phyloP scores from a whole-genome alignment of 2,329 filamentous ascomycete genomes.

The Pyrenochaeta sp. region DNA sequence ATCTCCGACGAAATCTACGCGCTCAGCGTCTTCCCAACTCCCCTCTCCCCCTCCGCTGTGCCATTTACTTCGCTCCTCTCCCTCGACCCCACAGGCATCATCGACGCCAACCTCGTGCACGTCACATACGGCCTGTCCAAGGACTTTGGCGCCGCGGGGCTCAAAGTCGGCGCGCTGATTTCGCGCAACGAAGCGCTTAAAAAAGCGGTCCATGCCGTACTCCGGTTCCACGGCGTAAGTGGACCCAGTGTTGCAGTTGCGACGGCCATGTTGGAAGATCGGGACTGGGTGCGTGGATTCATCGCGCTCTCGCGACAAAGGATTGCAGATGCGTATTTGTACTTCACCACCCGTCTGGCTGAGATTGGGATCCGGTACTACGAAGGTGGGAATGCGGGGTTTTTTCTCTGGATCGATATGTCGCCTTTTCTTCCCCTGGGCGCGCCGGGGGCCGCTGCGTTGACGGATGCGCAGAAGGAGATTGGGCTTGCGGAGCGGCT shows the following conservation, averaged over 20 bases:
- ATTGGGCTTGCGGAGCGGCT: constrained; percentile 36
- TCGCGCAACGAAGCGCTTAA: constrained; percentile 24
- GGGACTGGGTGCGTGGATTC: constrained; percentile 52
- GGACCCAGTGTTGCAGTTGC: constrained; percentile 26
- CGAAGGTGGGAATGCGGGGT: constrained; percentile 62
- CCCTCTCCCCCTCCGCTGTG: constrained; percentile 15
- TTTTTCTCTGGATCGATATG: constrained; percentile 66
- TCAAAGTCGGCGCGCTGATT: constrained; percentile 29
- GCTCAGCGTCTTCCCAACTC: constrained; percentile 56
- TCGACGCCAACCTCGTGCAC: constrained; percentile 62
- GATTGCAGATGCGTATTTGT: constrained; percentile 52
- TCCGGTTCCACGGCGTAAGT: constrained; percentile 42
- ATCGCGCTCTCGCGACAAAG: constrained; percentile 54
- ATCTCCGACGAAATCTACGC: constrained; percentile 69
- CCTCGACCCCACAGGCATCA: constrained; percentile 45
- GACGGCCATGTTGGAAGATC: constrained; percentile 28
- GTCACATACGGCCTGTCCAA: constrained; percentile 58
- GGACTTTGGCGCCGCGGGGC: constrained; percentile 65
- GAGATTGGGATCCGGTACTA: constrained; percentile 57
- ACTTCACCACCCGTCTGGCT: constrained; percentile 50
- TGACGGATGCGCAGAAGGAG: constrained; percentile 13
- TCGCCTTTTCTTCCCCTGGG: constrained; percentile 17
- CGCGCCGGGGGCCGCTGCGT: constrained; percentile 34
- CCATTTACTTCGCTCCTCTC: constrained; percentile 34
- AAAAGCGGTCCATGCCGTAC: constrained; percentile 36